Conservation (phyloP, 768 basidiomycete genomes). For the Dendrothele bispora region DNA sequence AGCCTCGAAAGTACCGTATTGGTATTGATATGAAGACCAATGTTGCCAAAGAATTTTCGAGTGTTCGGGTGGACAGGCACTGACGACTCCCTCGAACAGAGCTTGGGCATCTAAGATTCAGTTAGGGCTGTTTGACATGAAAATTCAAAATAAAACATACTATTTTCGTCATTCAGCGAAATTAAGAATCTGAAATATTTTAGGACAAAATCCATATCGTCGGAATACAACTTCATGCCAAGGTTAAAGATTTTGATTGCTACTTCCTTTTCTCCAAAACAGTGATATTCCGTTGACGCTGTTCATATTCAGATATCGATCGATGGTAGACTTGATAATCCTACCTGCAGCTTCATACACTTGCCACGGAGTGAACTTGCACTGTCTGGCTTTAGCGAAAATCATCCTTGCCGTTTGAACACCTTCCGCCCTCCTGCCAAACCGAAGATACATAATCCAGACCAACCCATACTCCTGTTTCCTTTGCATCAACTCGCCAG, state of each 20-base stretch:
- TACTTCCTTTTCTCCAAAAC: constrained; percentile 71
- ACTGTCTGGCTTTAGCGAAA: constrained; percentile 79
- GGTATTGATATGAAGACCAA: constrained; percentile 94
- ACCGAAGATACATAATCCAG: constrained; percentile 91
- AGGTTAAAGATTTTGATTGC: constrained; percentile 93
- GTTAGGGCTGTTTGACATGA: constrained; percentile 9
- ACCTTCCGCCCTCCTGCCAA: constrained; percentile 84
- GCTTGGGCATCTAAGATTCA: constrained; percentile 80
- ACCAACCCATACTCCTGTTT: constrained; percentile 74
- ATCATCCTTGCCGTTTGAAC: constrained; percentile 73
- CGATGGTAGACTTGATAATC: constrained; percentile 15
- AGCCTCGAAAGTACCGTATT: constrained; percentile 86
- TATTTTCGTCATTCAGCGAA: constrained; percentile 92
- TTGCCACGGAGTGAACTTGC: constrained; percentile 82
- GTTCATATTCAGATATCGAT: constrained; percentile 5
- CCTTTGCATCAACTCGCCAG: too few species aligned
- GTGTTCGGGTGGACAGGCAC: constrained; percentile 71
- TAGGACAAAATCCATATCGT: constrained; percentile 82
- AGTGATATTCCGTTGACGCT: constrained; percentile 97
- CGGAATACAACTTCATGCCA: constrained; percentile 79
- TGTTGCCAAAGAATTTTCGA: constrained; percentile 93
- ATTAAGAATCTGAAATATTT: constrained; percentile 92
- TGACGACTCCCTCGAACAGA: constrained; percentile 86
- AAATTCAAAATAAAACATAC: constrained; percentile 47
- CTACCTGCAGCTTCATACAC: constrained; percentile 90